Conservation (phyloP, 2,329 filamentous ascomycete species). For the Lachnellula suecica region DNA sequence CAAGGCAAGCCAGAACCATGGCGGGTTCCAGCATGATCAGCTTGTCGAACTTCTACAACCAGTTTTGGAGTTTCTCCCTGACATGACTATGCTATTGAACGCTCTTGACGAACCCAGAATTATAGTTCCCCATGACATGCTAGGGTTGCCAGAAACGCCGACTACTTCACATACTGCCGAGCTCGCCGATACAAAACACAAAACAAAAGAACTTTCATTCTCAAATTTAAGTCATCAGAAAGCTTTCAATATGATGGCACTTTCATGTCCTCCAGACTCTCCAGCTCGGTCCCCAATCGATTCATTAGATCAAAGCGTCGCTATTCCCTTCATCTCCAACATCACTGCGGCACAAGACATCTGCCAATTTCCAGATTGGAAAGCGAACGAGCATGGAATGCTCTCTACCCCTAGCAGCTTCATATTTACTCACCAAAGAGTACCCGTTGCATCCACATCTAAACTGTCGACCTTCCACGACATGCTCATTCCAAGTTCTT, state of each 20-base stretch:
- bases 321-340: not conserved
- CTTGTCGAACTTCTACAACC: not conserved
- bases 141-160: not conserved
- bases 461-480: not conserved
- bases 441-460: not conserved
- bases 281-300: not conserved
- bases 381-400: not conserved
- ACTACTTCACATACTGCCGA: not conserved
- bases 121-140: not conserved
- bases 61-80: not conserved
- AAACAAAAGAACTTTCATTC: not conserved
- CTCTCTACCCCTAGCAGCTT: not conserved
- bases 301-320: not conserved
- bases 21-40: not conserved
- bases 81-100: not conserved
- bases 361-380: not conserved
- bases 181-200: not conserved
- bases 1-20: not conserved
- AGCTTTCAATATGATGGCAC: not conserved
- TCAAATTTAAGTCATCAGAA: not conserved
- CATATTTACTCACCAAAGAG: not conserved
- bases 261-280: not conserved
- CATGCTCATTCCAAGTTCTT: slow-evolving; percentile 2
- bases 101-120: not conserved
- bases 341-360: not conserved